Base-by-base conservation (phyloP, 257 asterid species). In the Linderniella brevidens region DNA sequence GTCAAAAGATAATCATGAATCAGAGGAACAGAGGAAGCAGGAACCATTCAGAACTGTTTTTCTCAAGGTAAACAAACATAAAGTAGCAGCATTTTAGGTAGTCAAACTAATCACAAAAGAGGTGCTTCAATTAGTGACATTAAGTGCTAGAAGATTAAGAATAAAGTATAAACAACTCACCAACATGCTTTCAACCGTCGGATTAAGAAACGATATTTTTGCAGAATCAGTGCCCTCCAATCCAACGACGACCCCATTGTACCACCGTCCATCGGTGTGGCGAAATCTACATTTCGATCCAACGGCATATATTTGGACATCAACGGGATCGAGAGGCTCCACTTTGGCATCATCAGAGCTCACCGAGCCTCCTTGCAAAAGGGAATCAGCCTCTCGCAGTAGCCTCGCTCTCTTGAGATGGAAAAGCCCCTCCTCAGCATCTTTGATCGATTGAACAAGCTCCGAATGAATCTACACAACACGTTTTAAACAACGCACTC, bases 261-360 rank as follows among this genome's bases (percentile, higher is more conserved):
- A 88, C 94, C 98, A 88, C 54, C 92, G 72, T 37, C 96, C 98
- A 68, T 88, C 80, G 37, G 75, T 78, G 57, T 68, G 69, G 13
- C 96, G 92, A 55, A 88, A 88, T 61, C 94, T 78, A 73, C 98
- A 88, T 66, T 78, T 88, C 19, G 98, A 84, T 52, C 98, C 98
- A 39, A 67, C 13, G 16, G 80, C 58, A 56, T 69, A 78, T 53
- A 71, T 52, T 60, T 72, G 70, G 57, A 60, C 71, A 58, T 65
- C 68, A 35, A 50, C 54, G 52, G 64, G 46, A 58, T 78, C 76
- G 46, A 75, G 64, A 62, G 79, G 61, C 55, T 76, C 79, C 60
- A 56, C 73, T 52, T 65, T 58, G 48, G 55, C 69, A 62, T 68
- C 75, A 38, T 62, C 59, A 48, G 60, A 15, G 37, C 50, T 19